These are phyloP conservation scores for Ustilago tritici DNA, from an alignment of 1,284 basidiomycete genomes.

Conservation along the genomic window DNA sequence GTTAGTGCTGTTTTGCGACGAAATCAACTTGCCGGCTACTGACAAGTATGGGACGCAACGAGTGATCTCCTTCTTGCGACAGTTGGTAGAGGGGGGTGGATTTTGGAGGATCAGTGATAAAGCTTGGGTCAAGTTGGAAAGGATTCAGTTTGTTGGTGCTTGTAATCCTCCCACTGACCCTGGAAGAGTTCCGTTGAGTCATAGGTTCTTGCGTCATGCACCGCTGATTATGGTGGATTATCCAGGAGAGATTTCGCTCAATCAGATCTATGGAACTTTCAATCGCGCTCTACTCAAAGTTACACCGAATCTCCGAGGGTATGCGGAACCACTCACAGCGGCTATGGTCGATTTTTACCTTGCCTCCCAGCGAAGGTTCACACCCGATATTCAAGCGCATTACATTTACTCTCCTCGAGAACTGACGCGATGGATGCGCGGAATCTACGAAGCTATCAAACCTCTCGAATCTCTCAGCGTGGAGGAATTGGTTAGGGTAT, in stretches of 20 bases:
- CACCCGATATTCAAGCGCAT: slow-evolving; percentile 94
- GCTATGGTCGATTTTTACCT: slow-evolving; percentile 98
- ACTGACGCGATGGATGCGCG: slow-evolving; percentile 96
- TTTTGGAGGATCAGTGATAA: slow-evolving; percentile 96
- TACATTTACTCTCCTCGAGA: slow-evolving; percentile 99
- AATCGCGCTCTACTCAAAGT: slow-evolving; percentile 96
- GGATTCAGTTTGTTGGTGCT: slow-evolving; percentile 98
- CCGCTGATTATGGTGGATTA: slow-evolving; percentile 99
- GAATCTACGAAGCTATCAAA: slow-evolving; percentile 95
- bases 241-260: slow-evolving; percentile 94
- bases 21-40: slow-evolving; percentile 96
- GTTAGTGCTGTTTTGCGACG: slow-evolving; percentile 99
- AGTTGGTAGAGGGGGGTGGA: slow-evolving; percentile 93
- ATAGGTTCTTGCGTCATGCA: slow-evolving; percentile 96
- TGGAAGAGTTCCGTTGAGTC: slow-evolving; percentile 95
- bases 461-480: slow-evolving; percentile 89
- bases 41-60: slow-evolving; percentile 99
- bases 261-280: slow-evolving; percentile 99
- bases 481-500: slow-evolving; percentile 94
- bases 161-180: slow-evolving; percentile 99
- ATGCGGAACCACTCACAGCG: slow-evolving; percentile 92
- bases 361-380: slow-evolving; percentile 92
- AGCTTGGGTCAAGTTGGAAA: slow-evolving; percentile 96
- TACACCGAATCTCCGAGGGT: slow-evolving; percentile 89
- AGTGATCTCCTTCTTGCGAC: slow-evolving; percentile 97